Conservation (phyloP, 352 stramenopile species). For the Aphanomyces cochlioides region DNA sequence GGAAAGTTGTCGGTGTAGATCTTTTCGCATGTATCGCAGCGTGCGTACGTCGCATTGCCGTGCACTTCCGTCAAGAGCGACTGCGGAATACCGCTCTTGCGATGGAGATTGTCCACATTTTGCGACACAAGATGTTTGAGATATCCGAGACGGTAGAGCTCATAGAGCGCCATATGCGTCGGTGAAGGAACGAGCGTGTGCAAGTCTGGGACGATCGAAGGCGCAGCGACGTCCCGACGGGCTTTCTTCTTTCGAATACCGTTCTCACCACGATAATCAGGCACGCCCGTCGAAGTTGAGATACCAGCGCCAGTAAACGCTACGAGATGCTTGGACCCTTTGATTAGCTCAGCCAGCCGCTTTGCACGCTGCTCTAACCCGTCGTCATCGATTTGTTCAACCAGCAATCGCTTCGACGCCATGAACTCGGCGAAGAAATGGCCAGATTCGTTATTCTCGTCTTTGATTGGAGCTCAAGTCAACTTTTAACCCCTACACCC, state of each 20-base stretch:
- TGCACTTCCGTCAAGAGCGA: constrained; percentile 67
- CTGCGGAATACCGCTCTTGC: constrained; percentile 69
- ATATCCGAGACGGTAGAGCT: constrained; percentile 66
- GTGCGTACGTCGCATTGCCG: constrained; percentile 74
- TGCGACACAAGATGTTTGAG: constrained; percentile 79
- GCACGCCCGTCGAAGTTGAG: constrained; percentile 71
- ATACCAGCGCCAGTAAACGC: constrained; percentile 79
- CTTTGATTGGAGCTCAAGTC: too few relatives aligned
- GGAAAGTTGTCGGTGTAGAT: constrained; percentile 72
- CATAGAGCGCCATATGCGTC: constrained; percentile 77
- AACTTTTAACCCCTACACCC: too few relatives aligned
- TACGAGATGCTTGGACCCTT: constrained; percentile 58
- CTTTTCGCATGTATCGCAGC: constrained; percentile 84
- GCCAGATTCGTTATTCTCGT: too few relatives aligned
- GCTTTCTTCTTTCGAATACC: constrained; percentile 65
- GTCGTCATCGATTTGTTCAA: constrained; percentile 6
- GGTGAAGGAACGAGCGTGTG: constrained; percentile 61
- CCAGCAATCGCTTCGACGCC: not conserved
- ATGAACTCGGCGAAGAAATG: not conserved
- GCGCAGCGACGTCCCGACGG: not conserved
- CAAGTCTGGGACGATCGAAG: constrained; percentile 51
- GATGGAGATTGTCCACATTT: constrained; percentile 81
- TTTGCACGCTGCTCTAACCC: constrained; percentile 55
- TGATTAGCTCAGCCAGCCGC: constrained; percentile 58
- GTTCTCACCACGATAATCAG: constrained; percentile 77